Evolutionary conservation across 371 early-diverging fungal genomes (phyloP).

Genomic region (Choanephora cucurbitarum): DNA sequence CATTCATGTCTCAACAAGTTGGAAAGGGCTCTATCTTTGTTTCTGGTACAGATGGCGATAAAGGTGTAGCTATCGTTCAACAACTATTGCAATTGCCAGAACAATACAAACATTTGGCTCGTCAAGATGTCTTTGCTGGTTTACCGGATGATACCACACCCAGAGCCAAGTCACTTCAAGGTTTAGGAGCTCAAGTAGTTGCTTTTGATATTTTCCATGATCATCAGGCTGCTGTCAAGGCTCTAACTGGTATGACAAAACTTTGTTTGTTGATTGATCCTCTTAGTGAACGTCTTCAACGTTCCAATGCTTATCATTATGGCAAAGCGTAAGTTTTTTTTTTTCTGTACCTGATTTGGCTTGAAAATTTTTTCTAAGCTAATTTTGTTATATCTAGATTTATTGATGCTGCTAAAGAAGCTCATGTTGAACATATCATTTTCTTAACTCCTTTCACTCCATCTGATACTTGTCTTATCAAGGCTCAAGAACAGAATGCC

Average conservation of each 20-base stretch:
- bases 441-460: constrained; percentile 51
- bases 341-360: neutral
- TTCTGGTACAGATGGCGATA: constrained; percentile 51
- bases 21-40: constrained; percentile 54
- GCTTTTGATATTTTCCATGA: constrained; percentile 46
- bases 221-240: constrained; percentile 34
- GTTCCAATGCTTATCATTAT: constrained; percentile 41
- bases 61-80: constrained; percentile 47
- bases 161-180: constrained; percentile 32
- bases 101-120: constrained; percentile 36
- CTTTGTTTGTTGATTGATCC: constrained; percentile 49
- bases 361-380: constrained; percentile 1
- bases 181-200: constrained; percentile 38
- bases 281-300: constrained; percentile 46
- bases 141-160: constrained; percentile 42
- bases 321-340: constrained; percentile 46
- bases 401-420: constrained; percentile 50
- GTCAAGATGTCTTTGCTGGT: constrained; percentile 45
- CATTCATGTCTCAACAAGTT: constrained; percentile 3
- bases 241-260: constrained; percentile 43
- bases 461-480: constrained; percentile 22
- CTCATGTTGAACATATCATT: constrained; percentile 47
- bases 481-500: constrained; percentile 5
- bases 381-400: constrained; percentile 29
- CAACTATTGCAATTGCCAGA: constrained; percentile 42